Percentiles rank a stretch among this genome's conserved stretches.
These are phyloP conservation scores for Omphalotus guepiniiformis DNA, from an alignment of 768 basidiomycete genomes.

Conservation along the genomic window DNA sequence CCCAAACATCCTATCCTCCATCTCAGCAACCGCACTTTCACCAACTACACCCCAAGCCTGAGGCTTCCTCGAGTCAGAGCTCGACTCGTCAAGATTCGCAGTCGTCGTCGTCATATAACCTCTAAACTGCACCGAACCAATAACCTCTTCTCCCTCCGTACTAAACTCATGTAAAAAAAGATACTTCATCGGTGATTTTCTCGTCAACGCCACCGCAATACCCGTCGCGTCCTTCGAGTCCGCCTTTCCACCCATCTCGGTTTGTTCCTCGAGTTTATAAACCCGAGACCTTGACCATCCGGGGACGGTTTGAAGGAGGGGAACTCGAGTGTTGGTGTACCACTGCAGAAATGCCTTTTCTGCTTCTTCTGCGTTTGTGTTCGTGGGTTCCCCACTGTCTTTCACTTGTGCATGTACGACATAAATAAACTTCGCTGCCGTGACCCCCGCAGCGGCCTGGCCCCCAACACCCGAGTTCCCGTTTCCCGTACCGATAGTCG, in stretches of 20 bases:
- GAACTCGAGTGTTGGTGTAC: constrained; percentile 5
- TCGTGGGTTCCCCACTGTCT: neutral
- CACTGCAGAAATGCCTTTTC: constrained; percentile 1
- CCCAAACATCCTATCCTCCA: constrained; percentile 7
- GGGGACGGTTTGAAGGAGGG: neutral
- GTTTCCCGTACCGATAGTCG: neutral
- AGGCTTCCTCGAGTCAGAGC: too few relatives aligned
- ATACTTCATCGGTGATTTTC: neutral
- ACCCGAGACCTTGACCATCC: constrained; percentile 2
- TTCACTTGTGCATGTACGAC: constrained; percentile 5
- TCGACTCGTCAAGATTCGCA: too few relatives aligned
- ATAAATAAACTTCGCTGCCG: constrained; percentile 2
- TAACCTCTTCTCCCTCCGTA: neutral
- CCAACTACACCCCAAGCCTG: constrained; percentile 4
- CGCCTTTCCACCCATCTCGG: constrained; percentile 4
- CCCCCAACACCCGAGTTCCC: neutral
- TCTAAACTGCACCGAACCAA: constrained; percentile 1
- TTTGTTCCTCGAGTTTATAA: constrained; percentile 1
- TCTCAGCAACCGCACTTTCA: neutral
- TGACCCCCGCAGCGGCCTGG: neutral
- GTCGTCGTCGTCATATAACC: constrained; percentile 2
- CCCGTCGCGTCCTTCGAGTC: neutral
- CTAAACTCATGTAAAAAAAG: constrained; percentile 6
- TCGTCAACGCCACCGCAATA: neutral
- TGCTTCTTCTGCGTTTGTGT: neutral